Conservation (phyloP, 306 rosid genomes). For the Prinsepia uniflora region DNA sequence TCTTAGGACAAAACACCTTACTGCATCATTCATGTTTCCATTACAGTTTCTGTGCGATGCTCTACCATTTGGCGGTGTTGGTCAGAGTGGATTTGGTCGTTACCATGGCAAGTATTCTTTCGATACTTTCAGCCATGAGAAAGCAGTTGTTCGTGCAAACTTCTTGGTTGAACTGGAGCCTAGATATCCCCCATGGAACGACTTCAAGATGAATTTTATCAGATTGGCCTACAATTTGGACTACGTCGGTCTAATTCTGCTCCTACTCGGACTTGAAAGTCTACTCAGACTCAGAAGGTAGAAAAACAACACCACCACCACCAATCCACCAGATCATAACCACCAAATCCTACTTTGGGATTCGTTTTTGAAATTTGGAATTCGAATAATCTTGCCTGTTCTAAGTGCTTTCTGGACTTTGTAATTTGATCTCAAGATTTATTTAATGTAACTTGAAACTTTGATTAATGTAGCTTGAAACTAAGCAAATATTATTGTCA, state of each 20-base stretch:
- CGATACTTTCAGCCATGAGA: slow-evolving; percentile 88
- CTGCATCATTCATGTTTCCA: slow-evolving; percentile 27
- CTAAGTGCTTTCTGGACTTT: not conserved
- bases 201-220: slow-evolving; percentile 62
- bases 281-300: too few relatives aligned
- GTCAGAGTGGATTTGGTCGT: slow-evolving; percentile 81
- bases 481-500: not conserved
- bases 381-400: not conserved
- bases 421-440: not conserved
- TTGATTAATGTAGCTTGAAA: not conserved
- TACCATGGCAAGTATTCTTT: slow-evolving; percentile 92
- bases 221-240: slow-evolving; percentile 60
- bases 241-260: slow-evolving; percentile 51
- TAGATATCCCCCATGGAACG: slow-evolving; percentile 84
- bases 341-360: too few relatives aligned
- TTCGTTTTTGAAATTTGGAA: not conserved
- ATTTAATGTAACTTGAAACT: not conserved
- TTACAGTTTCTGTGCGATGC: slow-evolving; percentile 52
- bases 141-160: slow-evolving; percentile 59
- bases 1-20: not conserved
- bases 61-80: slow-evolving; percentile 56
- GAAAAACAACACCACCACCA: too few relatives aligned
- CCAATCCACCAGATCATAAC: too few relatives aligned
- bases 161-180: slow-evolving; percentile 65
- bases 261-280: slow-evolving; percentile 48